A percentile compares a stretch with the other conserved stretches of the same genome.
Evolutionary conservation across 73 alveolate species (phyloP).

Genomic region (Tetrahymena elliotti): DNA sequence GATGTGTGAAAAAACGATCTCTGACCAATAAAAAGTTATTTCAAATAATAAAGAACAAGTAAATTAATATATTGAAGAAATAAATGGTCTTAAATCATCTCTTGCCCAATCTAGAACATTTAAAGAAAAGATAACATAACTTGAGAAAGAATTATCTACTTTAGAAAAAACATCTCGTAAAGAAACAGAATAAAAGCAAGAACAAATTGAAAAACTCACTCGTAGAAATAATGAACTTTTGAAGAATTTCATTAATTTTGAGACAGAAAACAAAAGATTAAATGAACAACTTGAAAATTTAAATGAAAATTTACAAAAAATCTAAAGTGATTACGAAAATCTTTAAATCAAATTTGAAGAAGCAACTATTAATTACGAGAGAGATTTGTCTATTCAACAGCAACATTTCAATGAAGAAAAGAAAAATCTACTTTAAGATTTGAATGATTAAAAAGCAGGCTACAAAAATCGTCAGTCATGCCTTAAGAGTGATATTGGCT

Average conservation of each 20-base stretch:
- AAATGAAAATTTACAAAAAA: neutral
- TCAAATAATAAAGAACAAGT: neutral
- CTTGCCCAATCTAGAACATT: neutral
- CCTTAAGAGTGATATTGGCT: neutral
- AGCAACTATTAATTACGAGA: neutral
- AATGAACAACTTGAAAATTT: neutral
- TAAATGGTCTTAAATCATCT: neutral
- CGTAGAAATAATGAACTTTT: neutral
- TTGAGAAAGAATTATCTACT: neutral
- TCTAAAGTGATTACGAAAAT: neutral
- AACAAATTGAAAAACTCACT: neutral
- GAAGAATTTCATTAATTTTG: neutral
- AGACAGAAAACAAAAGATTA: neutral
- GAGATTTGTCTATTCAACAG: neutral
- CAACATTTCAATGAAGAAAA: neutral
- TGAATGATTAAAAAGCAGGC: neutral
- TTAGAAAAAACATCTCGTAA: neutral
- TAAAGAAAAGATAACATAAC: neutral
- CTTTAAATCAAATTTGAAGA: neutral
- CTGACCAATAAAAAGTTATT: neutral
- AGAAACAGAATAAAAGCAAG: neutral
- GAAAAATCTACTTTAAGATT: neutral
- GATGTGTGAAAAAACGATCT: neutral
- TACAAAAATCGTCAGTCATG: neutral
- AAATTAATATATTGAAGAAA: neutral